Evolutionary conservation across 768 basidiomycete genomes (phyloP).

Genomic region (Macrocybe gigantea): DNA sequence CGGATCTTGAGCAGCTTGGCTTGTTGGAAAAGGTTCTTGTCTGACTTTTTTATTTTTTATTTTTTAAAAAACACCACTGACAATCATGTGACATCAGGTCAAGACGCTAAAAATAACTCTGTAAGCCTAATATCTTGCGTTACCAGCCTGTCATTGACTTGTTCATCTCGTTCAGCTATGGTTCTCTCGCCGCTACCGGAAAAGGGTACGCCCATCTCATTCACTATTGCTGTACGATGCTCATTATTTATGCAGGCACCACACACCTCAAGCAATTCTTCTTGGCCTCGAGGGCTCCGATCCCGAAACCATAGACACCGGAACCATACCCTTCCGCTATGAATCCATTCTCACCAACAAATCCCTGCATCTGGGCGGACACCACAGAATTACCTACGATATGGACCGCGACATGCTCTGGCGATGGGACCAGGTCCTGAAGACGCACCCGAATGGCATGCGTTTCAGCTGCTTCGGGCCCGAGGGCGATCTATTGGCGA

Average conservation of each 20-base stretch:
- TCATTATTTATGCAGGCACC: slow-evolving; percentile 46
- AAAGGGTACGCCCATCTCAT: slow-evolving; percentile 54
- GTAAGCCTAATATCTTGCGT: slow-evolving; percentile 31
- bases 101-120: slow-evolving; percentile 79
- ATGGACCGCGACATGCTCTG: slow-evolving; percentile 91
- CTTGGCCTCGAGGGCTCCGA: slow-evolving; percentile 85
- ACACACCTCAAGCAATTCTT: slow-evolving; percentile 82
- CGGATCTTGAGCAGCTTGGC: slow-evolving; percentile 61
- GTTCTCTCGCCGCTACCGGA: slow-evolving; percentile 89
- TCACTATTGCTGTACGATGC: slow-evolving; percentile 2
- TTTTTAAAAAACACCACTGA: neutral
- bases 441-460: slow-evolving; percentile 91
- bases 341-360: slow-evolving; percentile 60
- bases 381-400: slow-evolving; percentile 76
- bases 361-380: slow-evolving; percentile 63
- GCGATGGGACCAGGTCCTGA: slow-evolving; percentile 85
- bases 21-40: slow-evolving; percentile 60
- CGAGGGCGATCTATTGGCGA: slow-evolving; percentile 83
- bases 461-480: slow-evolving; percentile 80
- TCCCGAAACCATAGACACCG: slow-evolving; percentile 90
- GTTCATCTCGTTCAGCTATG: slow-evolving; percentile 50
- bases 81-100: slow-evolving; percentile 37
- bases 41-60: slow-evolving; percentile 3
- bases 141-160: slow-evolving; percentile 1
- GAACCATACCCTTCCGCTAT: slow-evolving; percentile 76